Evolutionary conservation across 2,329 filamentous ascomycete genomes (phyloP), one percentile per base, ranked within the genome.

Genomic region (Aspergillus brunneoviolaceus): DNA sequence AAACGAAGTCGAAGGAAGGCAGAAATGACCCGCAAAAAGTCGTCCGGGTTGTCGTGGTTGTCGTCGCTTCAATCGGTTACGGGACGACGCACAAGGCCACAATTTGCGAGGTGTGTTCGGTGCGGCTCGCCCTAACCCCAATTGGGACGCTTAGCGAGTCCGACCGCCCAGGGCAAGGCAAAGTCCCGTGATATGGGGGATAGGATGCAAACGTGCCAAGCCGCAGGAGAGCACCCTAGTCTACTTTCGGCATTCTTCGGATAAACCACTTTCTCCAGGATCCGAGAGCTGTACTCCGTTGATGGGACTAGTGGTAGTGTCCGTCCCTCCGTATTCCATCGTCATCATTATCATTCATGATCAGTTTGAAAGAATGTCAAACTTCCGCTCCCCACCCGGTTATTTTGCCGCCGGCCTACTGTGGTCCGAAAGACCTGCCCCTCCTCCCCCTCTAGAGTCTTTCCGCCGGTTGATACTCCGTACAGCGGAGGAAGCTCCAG

Each of bases 1-100:
- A 71, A 71, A 72, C 67, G 39, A 76, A 77, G 72, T 77, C 72
- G 71, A 73, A 74, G 71, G 70, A 75, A 72, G 73, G 69, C 72
- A 77, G 73, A 67, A 67, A 71, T 74, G 72, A 74, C 74, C 72
- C 72, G 73, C 71, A 70, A 73, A 45, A 75, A 70, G 73, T 76
- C 73, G 73, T 74, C 69, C 72, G 72, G 72, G 68, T 75, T 74
- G 73, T 76, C 72, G 73, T 75, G 71, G 70, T 74, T 74, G 74
- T 76, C 72, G 74, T 76, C 74, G 74, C 71, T 75, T 74, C 71
- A 70, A 72, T 70, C 70, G 69, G 69, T 58, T 58, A 59, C 58
- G 57, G 64, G 51, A 62, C 65, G 69, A 71, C 73, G 69, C 74
- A 75, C 73, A 75, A 74, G 66, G 62, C 61, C 72, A 63, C 58